Conservation (phyloP, 768 basidiomycete genomes). For the Russula sp. region DNA sequence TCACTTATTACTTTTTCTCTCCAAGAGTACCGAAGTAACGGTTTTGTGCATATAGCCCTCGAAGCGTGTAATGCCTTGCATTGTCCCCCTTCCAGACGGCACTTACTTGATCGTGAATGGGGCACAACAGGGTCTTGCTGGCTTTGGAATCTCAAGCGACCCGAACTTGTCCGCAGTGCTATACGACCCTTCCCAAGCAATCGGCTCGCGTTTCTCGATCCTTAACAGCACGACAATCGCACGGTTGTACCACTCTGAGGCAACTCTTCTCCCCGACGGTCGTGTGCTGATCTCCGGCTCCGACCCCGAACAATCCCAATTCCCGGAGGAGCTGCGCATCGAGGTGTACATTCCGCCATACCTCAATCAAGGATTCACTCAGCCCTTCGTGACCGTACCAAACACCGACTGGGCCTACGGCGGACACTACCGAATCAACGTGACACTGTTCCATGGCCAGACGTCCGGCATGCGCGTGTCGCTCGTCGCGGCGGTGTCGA, state of each 20-base stretch:
- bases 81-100: constrained; percentile 63
- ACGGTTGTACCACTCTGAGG: constrained; percentile 73
- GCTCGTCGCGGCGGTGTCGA: constrained; percentile 65
- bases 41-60: constrained; percentile 41
- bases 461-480: constrained; percentile 44
- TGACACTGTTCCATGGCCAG: constrained; percentile 33
- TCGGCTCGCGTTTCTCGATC: constrained; percentile 57
- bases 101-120: constrained; percentile 74
- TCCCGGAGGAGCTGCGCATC: constrained; percentile 70
- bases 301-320: constrained; percentile 53
- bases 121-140: constrained; percentile 59
- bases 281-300: constrained; percentile 71
- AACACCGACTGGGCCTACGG: constrained; percentile 58
- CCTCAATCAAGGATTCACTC: constrained; percentile 51
- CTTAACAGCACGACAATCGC: constrained; percentile 61
- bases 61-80: constrained; percentile 69
- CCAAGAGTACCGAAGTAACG: background rate
- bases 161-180: constrained; percentile 60
- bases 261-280: constrained; percentile 66
- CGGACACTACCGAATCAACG: constrained; percentile 44
- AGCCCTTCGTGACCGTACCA: constrained; percentile 54
- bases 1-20: constrained; percentile 21
- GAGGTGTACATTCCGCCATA: constrained; percentile 87
- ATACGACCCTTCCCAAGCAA: constrained; percentile 53
- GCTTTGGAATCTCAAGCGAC: constrained; percentile 59